Conservation (phyloP, 768 basidiomycete species). For the Boletus pseudo-olivaceus region DNA sequence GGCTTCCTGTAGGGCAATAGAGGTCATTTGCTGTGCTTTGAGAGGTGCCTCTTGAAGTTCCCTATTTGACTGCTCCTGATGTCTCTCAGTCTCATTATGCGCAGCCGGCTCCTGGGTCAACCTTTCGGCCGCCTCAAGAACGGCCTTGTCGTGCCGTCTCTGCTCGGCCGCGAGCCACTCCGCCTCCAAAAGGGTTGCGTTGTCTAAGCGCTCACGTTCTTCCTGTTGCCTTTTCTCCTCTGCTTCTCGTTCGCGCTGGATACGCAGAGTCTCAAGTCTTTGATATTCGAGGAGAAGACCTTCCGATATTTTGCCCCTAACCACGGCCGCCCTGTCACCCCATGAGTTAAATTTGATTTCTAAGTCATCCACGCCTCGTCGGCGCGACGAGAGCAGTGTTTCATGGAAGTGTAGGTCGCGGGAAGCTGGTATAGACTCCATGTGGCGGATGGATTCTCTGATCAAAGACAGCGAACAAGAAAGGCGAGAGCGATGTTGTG, state of each 20-base stretch:
- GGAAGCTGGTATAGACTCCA: constrained; percentile 48
- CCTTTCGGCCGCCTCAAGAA: not conserved
- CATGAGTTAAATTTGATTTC: constrained; percentile 48
- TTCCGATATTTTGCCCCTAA: constrained; percentile 38
- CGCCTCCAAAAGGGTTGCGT: constrained; percentile 34
- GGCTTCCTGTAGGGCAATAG: not conserved
- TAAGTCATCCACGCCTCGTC: constrained; percentile 47
- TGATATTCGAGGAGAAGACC: constrained; percentile 40
- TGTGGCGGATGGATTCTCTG: constrained; percentile 50
- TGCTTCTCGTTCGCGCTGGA: constrained; percentile 25
- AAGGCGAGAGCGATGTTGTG: constrained; percentile 36
- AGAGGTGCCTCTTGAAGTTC: not conserved
- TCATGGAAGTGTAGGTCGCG: constrained; percentile 46
- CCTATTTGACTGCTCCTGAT: constrained; percentile 15
- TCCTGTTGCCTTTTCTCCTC: constrained; percentile 19
- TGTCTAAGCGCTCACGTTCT: constrained; percentile 27
- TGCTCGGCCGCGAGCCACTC: constrained; percentile 28
- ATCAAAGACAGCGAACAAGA: constrained; percentile 50
- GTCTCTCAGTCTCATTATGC: constrained; percentile 27
- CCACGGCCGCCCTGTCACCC: constrained; percentile 35
- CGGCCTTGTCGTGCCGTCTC: constrained; percentile 33
- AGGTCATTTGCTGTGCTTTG: not conserved
- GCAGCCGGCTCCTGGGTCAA: constrained; percentile 14
- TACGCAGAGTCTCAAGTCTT: constrained; percentile 38
- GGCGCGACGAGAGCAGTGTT: constrained; percentile 45